Conservation (phyloP, 2,329 filamentous ascomycete species). For the Hortaea werneckii region DNA sequence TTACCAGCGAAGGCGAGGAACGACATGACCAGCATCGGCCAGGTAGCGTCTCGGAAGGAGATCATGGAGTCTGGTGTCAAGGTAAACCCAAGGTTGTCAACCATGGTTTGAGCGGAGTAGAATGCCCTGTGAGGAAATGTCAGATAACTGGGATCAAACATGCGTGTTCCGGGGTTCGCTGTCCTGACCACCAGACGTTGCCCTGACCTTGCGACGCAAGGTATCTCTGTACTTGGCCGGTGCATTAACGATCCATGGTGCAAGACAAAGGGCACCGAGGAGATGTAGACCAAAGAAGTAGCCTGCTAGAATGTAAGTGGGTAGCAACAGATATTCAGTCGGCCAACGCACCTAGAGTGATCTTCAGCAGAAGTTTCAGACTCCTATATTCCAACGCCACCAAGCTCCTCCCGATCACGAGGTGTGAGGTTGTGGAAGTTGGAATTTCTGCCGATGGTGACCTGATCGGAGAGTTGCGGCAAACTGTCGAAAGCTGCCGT, state of each 20-base stretch:
- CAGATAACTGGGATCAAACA: slow-evolving; percentile 58
- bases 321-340: slow-evolving; percentile 88
- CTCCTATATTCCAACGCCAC: slow-evolving; percentile 95
- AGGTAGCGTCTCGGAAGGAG: slow-evolving; percentile 69
- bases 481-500: slow-evolving; percentile 45
- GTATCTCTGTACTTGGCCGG: background rate
- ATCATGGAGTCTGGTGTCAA: slow-evolving; percentile 90
- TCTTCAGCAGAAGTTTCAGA: slow-evolving; percentile 65
- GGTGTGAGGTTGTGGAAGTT: slow-evolving; percentile 80
- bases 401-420: slow-evolving; percentile 84
- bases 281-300: slow-evolving; percentile 78
- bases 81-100: slow-evolving; percentile 91
- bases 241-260: slow-evolving; percentile 68
- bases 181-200: no score
- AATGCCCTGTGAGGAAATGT: slow-evolving; percentile 77
- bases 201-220: no score
- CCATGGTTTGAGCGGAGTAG: slow-evolving; percentile 77
- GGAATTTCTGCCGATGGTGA: slow-evolving; percentile 87
- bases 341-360: no score
- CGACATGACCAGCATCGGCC: slow-evolving; percentile 64
- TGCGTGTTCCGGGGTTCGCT: slow-evolving; percentile 35
- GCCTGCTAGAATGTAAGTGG: slow-evolving; percentile 62
- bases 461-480: slow-evolving; percentile 89
- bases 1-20: slow-evolving; percentile 93
- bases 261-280: slow-evolving; percentile 58